Base-by-base conservation (phyloP, 768 basidiomycete species). In the Russula vinacea region DNA sequence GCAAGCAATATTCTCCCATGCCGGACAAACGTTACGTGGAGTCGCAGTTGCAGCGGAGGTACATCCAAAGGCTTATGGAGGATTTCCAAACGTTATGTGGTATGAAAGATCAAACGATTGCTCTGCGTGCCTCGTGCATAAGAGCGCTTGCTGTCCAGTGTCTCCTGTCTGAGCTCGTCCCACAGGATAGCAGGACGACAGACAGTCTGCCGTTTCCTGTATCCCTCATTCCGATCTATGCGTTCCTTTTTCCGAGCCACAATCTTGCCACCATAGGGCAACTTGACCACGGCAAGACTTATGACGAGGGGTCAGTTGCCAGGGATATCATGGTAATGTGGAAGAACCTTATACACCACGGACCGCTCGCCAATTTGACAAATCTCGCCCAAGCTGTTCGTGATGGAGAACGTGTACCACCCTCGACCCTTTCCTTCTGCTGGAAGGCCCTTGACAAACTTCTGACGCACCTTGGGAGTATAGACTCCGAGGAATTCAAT, bases 361-460 rank as follows among this genome's bases (percentile, higher is more conserved):
- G 62, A 19, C 29, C 62, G 8, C 62, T 62, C 8, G 35, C 44
- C 39, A 62, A 62, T 51, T 33, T 62, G 29, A 35, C 50, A 16
- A 42, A 51, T 8, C 56, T 62, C 9, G 45, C 55, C 37, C 17
- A 44, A 6, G 49, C 47, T 29, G 17, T 62, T 40, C 55, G 32
- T n/a, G 37, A 16, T 19, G 7, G 40, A 14, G 49, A 50, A n/a
- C 14, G 13, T 9, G 55, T 19, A 11, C 39, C 26, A 14, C 47
- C 24, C 5, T 51, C 32, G 4, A 26, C 19, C 47, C 62, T 62
- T 44, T 56, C 62, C 13, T 22, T 62, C n/a, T 62, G 56, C 22
- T 62, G 62, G 62, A 49, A 33, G 10, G 44, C 55, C n/a, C 49
- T 29, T 29, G 29, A 29, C 29, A 29, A 2, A 29, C 29, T 29